Conservation (phyloP, 192 early-diverging fungal species). For the Radiomyces spectabilis region DNA sequence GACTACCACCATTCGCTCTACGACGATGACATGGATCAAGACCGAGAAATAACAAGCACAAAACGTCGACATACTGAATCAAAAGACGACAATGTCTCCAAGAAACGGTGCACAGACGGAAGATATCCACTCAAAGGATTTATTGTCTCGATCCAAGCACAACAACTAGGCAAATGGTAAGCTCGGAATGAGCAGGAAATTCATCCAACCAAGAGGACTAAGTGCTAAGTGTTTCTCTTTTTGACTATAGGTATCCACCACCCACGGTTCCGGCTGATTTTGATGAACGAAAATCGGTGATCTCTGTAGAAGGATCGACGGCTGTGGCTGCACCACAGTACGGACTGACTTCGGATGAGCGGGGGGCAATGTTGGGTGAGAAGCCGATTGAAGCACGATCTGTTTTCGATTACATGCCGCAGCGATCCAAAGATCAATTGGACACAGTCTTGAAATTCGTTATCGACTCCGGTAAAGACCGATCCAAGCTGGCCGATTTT, state of each 20-base stretch:
- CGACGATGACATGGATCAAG: constrained; percentile 18
- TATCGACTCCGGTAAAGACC: too few species aligned
- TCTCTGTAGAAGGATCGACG: background rate
- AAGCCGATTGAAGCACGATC: constrained; percentile 56
- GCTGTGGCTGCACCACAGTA: background rate
- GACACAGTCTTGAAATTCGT: too few species aligned
- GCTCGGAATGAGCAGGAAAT: too few species aligned
- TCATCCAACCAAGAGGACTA: too few species aligned
- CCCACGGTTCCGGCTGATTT: constrained; percentile 18
- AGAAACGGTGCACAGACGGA: constrained; percentile 8
- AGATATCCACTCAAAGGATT: constrained; percentile 16
- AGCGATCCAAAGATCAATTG: constrained; percentile 57
- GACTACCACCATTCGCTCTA: constrained; percentile 18
- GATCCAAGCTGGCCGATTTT: constrained; percentile 40
- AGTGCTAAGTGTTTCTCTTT: background rate
- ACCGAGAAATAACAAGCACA: background rate
- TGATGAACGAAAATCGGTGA: background rate
- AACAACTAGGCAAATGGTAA: constrained; percentile 23
- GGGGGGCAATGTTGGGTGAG: constrained; percentile 65
- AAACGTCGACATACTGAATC: background rate
- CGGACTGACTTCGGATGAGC: constrained; percentile 33
- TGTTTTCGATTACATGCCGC: constrained; percentile 64
- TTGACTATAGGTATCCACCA: constrained; percentile 17
- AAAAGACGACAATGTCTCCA: constrained; percentile 9
- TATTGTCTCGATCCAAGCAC: background rate